Base-by-base conservation (phyloP, 2,329 filamentous ascomycete species). In the Paraphaeosphaeria minitans region DNA sequence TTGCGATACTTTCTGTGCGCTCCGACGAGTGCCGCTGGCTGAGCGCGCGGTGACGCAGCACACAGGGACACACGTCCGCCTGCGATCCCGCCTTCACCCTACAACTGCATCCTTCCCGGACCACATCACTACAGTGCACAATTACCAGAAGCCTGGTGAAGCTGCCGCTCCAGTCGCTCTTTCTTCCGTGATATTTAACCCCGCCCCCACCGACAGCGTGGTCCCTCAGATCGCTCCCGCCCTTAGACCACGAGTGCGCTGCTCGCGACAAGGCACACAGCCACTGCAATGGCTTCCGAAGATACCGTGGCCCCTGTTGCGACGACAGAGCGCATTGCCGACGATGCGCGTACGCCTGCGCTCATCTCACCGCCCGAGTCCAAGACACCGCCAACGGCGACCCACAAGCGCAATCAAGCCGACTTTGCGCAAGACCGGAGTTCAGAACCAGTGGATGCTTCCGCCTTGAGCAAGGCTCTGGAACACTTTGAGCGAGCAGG, bases 401-500 rank as follows among this genome's bases (percentile, higher is more conserved):
- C 68, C 65, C 83, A 80, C 74, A 83, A 78, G 78, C 81, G 66
- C 68, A 80, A 75, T 66, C 74, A 72, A 71, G 70, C 67, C 41
- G 62, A 72, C 68, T 70, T 72, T 48, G 59, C 60, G 16, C 68
- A 69, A 67, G 74, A 67, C 51, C 73, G 73, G 48, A 77, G 70
- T 51, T 80, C 84, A 21, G 85, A 87, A 62, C 79, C 85, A 1
- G 77, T 88, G 45, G 87, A 88, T 73, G 76, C 87, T 12, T 80
- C 80, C 57, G 85, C 84, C 9, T 75, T 90, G 58, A 84, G 81
- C 56, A 87, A 83, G 71, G 86, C 86, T 27, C 76, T 90, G 63
- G 85, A 85, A 67, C 82, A 87, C 46, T 84, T 86, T 63, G 86
- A 89, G 66, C 83, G 86, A 58, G 82, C 81, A 16, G 84, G 84